phyloP scores from a whole-genome alignment of 2,329 filamentous ascomycete species.

The Cordyceps militaris region DNA sequence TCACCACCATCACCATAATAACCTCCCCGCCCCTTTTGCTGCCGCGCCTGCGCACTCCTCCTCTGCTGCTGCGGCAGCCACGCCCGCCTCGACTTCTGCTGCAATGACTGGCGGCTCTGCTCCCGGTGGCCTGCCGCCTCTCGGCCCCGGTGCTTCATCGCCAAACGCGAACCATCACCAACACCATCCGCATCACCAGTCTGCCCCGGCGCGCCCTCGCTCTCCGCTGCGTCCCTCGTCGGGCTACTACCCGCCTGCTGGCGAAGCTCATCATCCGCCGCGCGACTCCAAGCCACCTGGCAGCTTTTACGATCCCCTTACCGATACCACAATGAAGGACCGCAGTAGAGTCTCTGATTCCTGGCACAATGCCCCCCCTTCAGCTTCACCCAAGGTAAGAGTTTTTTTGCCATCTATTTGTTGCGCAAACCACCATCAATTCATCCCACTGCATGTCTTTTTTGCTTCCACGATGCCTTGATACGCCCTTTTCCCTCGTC shows the following conservation, averaged over 20 bases:
- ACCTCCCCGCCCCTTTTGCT: conserved; percentile 17
- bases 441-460: background rate
- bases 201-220: conserved; percentile 2
- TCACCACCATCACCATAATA: conserved; percentile 13
- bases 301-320: conserved; percentile 49
- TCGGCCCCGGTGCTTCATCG: conserved; percentile 3
- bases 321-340: conserved; percentile 39
- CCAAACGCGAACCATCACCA: conserved; percentile 16
- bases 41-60: conserved; percentile 9
- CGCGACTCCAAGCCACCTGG: conserved; percentile 35
- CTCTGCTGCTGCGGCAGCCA: conserved; percentile 1
- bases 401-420: conserved; percentile 20
- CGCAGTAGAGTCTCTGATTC: conserved; percentile 41
- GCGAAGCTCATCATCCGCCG: conserved; percentile 23
- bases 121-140: conserved; percentile 9
- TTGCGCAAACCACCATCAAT: background rate
- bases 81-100: conserved; percentile 5
- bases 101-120: conserved; percentile 12
- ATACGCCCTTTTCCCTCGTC: background rate
- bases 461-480: background rate
- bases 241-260: conserved; percentile 31
- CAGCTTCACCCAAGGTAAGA: conserved; percentile 42
- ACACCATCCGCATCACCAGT: conserved; percentile 7
- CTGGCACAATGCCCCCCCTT: conserved; percentile 39
- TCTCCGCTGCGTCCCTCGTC: conserved; percentile 39